A percentile compares a stretch with the other conserved stretches of the same genome.
These are phyloP conservation scores for Diaporthe velutina DNA, from an alignment of 2,329 filamentous ascomycete genomes.

Conservation along the genomic window DNA sequence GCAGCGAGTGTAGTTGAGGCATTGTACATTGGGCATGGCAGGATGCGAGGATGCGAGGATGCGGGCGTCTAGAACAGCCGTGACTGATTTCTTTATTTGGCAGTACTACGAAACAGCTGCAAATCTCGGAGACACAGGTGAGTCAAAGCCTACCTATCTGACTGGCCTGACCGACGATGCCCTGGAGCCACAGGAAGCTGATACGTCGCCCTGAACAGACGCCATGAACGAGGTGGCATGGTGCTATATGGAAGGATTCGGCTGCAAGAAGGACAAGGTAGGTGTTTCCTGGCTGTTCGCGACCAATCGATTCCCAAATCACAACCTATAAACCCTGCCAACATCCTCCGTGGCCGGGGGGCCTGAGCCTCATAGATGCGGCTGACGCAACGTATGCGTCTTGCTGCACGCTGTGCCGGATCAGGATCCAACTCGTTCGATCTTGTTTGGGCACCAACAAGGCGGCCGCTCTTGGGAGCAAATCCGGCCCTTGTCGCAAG, in stretches of 20 bases:
- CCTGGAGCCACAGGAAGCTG: slow-evolving; percentile 43
- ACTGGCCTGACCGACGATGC: slow-evolving; percentile 9
- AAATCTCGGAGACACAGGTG: slow-evolving; percentile 90
- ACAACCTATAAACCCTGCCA: background rate
- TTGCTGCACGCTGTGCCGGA: background rate
- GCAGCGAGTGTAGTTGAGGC: background rate
- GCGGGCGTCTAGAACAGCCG: background rate
- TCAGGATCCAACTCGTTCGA: background rate
- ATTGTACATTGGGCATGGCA: background rate
- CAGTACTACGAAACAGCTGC: slow-evolving; percentile 98
- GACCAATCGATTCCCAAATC: background rate
- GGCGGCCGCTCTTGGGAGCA: slow-evolving; percentile 42
- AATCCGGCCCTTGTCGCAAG: slow-evolving; percentile 8
- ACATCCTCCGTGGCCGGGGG: background rate
- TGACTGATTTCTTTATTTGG: slow-evolving; percentile 34
- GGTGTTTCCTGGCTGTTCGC: slow-evolving; percentile 49
- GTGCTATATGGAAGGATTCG: slow-evolving; percentile 98
- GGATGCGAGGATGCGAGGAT: background rate
- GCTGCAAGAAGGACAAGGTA: slow-evolving; percentile 98
- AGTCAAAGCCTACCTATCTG: slow-evolving; percentile 46
- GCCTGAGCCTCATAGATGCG: slow-evolving; percentile 29
- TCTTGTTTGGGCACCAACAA: slow-evolving; percentile 57
- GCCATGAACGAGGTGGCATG: slow-evolving; percentile 97
- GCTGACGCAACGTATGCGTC: background rate
- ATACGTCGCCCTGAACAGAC: slow-evolving; percentile 65